phyloP scores from a whole-genome alignment of 202 grass and related monocot genomes.

The Panicum hallii region DNA sequence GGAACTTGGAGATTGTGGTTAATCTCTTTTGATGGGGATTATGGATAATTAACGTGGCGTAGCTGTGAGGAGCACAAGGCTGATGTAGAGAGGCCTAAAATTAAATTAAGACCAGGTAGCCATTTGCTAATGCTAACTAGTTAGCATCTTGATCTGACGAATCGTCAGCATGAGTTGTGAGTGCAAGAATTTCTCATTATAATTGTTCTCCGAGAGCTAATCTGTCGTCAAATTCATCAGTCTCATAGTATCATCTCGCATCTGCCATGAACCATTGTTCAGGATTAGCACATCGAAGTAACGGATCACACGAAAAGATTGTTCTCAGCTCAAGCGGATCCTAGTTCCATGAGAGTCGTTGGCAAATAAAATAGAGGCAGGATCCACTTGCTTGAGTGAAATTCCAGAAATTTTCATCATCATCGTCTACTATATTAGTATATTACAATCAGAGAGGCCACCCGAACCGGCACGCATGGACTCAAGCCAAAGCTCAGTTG shows the following conservation, averaged over 20 bases:
- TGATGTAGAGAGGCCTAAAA: not conserved
- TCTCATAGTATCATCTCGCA: not conserved
- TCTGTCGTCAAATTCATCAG: too few relatives aligned
- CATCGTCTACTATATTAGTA: not conserved
- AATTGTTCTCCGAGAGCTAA: not conserved
- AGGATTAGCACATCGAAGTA: not conserved
- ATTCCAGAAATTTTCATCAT: not conserved
- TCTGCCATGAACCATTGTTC: not conserved
- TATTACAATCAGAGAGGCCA: conserved; percentile 22
- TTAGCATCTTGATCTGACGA: not conserved
- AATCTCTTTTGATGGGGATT: not conserved
- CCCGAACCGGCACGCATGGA: not conserved
- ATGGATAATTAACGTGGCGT: not conserved
- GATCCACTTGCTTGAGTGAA: not conserved
- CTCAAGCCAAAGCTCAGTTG: not conserved
- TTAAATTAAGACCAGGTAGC: not conserved
- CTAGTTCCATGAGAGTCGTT: not conserved
- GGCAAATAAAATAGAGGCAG: not conserved
- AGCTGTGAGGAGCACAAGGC: not conserved
- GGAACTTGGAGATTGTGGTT: not conserved
- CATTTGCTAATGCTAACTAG: not conserved
- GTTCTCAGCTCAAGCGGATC: not conserved
- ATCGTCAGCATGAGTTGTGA: not conserved
- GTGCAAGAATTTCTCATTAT: not conserved
- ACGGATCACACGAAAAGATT: not conserved